These are phyloP conservation scores for Pseudozyma flocculosa DNA, from an alignment of 1,284 basidiomycete species.

Conservation along the genomic window DNA sequence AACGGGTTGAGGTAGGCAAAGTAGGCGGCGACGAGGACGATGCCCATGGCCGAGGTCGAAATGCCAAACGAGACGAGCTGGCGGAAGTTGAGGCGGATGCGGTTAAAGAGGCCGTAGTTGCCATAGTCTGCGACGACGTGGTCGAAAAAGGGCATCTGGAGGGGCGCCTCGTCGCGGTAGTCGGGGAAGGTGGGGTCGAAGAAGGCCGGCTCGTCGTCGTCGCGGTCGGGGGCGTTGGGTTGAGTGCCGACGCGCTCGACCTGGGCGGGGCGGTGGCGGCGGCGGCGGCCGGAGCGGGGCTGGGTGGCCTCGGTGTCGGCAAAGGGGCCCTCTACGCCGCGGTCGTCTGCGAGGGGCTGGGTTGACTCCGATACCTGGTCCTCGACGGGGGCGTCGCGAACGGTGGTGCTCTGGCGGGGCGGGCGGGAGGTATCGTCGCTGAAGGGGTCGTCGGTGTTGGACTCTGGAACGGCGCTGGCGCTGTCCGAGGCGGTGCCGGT, in stretches of 20 bases:
- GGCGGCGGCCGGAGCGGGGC: no score
- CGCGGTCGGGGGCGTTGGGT: no score
- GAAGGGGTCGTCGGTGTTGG: conserved; percentile 11
- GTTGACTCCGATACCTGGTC: no score
- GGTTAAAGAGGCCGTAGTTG: conserved; percentile 37
- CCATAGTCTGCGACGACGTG: conserved; percentile 53
- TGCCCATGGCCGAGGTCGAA: conserved; percentile 28
- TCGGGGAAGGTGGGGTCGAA: conserved; percentile 45
- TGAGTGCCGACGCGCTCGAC: no score
- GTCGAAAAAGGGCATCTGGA: conserved; percentile 55
- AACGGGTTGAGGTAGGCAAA: conserved; percentile 52
- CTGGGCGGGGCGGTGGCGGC: no score
- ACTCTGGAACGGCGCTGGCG: conserved; percentile 4
- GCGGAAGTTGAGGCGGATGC: conserved; percentile 40
- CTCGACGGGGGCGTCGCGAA: background rate
- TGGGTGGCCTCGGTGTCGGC: no score
- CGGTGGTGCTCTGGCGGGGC: background rate
- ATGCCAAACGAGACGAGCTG: conserved; percentile 45
- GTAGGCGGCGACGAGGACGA: conserved; percentile 43
- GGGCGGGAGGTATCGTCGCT: conserved; percentile 1
- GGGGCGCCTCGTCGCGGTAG: conserved; percentile 34
- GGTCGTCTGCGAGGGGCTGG: no score
- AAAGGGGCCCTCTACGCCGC: no score
- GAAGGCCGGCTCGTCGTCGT: conserved; percentile 23
- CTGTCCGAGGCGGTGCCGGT: conserved; percentile 17